Conservation (phyloP, 257 asterid genomes). For the Gardenia jasminoides region DNA sequence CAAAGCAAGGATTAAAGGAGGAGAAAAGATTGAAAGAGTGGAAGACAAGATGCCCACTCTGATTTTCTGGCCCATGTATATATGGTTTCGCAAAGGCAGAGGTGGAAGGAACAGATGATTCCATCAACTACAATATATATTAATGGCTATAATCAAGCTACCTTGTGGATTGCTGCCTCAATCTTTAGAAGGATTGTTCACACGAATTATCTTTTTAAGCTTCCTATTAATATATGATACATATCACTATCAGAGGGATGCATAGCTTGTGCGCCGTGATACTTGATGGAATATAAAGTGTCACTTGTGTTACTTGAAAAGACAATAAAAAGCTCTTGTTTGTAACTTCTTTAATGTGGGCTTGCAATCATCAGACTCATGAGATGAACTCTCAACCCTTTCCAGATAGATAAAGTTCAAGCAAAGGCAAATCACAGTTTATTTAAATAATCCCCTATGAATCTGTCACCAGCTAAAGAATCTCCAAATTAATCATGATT, state of each 20-base stretch:
- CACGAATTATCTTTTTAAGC: constrained; percentile 4
- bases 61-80: constrained; percentile 17
- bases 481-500: neutral
- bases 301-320: constrained; percentile 24
- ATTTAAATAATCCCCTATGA: neutral
- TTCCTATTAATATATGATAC: constrained; percentile 5
- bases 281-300: constrained; percentile 27
- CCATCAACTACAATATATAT: neutral
- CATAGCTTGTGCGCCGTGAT: constrained; percentile 19
- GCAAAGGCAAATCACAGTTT: neutral
- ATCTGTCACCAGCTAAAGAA: neutral
- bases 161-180: constrained; percentile 10
- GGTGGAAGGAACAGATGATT: constrained; percentile 26
- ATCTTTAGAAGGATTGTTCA: neutral
- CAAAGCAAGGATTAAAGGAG: neutral
- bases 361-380: constrained; percentile 20
- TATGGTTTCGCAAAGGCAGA: constrained; percentile 14
- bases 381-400: constrained; percentile 15
- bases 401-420: constrained; percentile 18
- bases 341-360: constrained; percentile 30
- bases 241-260: constrained; percentile 26
- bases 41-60: constrained; percentile 29
- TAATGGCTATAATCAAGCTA: neutral
- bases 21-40: constrained; percentile 7
- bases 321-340: constrained; percentile 28